phyloP scores from a whole-genome alignment of 768 basidiomycete genomes.

The Lentinula edodes region DNA sequence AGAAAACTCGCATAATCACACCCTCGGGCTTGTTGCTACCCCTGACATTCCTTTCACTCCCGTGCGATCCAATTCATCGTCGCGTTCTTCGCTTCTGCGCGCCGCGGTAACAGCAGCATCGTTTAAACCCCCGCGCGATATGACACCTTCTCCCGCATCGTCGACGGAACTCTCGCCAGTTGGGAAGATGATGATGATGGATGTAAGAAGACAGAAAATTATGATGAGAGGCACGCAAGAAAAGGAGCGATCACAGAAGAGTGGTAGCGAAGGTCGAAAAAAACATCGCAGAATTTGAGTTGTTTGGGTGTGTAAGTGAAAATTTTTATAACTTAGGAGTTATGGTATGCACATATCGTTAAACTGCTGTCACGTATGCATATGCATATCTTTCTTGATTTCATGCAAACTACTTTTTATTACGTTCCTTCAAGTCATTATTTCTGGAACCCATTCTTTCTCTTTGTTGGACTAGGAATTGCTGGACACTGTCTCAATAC shows the following conservation, averaged over 20 bases:
- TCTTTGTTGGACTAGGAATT: no score
- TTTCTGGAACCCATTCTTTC: no score
- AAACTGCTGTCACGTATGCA: not conserved
- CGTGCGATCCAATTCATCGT: constrained; percentile 26
- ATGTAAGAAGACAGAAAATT: constrained; percentile 41
- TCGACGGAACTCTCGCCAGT: constrained; percentile 73
- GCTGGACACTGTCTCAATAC: no score
- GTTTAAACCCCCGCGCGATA: constrained; percentile 40
- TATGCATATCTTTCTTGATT: not conserved
- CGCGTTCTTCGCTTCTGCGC: constrained; percentile 28
- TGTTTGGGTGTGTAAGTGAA: not conserved
- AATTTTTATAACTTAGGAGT: no score
- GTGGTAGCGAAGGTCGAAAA: not conserved
- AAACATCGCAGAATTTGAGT: not conserved
- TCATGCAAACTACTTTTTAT: not conserved
- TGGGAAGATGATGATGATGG: constrained; percentile 61
- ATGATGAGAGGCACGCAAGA: not conserved
- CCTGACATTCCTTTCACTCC: constrained; percentile 41
- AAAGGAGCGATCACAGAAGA: not conserved
- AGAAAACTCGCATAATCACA: constrained; percentile 27
- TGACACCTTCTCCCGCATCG: constrained; percentile 56
- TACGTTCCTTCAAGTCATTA: no score
- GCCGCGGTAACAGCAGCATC: constrained; percentile 34
- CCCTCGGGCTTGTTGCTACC: constrained; percentile 26
- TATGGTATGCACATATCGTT: not conserved